phyloP scores from a whole-genome alignment of 2,329 filamentous ascomycete genomes.

The Arthrobotrys musiformis region DNA sequence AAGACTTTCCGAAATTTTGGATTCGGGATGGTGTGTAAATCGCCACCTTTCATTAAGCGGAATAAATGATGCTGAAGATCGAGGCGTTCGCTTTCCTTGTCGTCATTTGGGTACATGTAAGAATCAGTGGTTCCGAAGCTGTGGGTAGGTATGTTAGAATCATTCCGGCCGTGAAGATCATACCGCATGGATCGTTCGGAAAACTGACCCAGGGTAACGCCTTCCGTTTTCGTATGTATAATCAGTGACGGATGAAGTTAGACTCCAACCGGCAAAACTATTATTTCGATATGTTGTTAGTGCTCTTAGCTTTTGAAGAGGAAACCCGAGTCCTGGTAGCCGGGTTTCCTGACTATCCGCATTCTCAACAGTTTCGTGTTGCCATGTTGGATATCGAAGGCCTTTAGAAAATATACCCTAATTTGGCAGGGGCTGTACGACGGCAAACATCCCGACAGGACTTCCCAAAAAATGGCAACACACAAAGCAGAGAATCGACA shows the following conservation, averaged over 20 bases:
- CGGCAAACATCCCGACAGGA: neutral
- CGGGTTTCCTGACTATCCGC: neutral
- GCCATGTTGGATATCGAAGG: neutral
- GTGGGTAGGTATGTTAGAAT: neutral
- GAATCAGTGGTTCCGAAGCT: conserved; percentile 35
- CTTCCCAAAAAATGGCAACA: conserved; percentile 6
- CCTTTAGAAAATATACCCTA: conserved; percentile 3
- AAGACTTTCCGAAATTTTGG: conserved; percentile 32
- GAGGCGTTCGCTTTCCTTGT: conserved; percentile 37
- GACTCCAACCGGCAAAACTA: conserved; percentile 42
- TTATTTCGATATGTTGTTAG: neutral
- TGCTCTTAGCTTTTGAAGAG: neutral
- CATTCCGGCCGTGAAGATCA: neutral
- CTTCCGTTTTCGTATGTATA: conserved; percentile 67
- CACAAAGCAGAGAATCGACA: neutral
- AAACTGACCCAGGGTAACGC: conserved; percentile 62
- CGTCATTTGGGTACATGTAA: conserved; percentile 45
- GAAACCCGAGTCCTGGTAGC: neutral
- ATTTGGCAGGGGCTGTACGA: conserved; percentile 13
- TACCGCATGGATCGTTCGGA: neutral
- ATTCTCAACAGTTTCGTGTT: neutral
- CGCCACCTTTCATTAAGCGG: conserved; percentile 44
- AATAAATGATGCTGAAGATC: conserved; percentile 53
- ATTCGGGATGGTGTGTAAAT: conserved; percentile 47
- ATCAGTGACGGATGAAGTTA: conserved; percentile 63